These are phyloP conservation scores for Teunomyces gatunensis DNA, from an alignment of 805 yeast species.

Conservation along the genomic window DNA sequence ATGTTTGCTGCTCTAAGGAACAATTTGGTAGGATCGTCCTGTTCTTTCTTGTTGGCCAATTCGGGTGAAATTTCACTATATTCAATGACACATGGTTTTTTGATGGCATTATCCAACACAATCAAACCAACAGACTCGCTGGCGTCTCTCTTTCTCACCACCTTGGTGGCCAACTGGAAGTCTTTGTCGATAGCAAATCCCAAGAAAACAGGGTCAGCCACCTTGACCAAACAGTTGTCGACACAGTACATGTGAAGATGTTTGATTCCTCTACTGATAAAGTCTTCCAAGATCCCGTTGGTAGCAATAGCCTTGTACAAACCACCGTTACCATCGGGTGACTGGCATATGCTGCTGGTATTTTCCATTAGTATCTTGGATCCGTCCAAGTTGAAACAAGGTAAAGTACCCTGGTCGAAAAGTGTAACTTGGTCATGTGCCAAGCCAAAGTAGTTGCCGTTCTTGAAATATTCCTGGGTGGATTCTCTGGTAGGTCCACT, in stretches of 20 bases:
- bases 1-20: constrained; percentile 92
- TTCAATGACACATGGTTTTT: constrained; percentile 87
- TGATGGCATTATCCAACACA: constrained; percentile 56
- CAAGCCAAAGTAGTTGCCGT: constrained; percentile 72
- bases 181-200: constrained; percentile 75
- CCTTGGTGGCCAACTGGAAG: constrained; percentile 85
- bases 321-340: constrained; percentile 99
- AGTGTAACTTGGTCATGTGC: constrained; percentile 57
- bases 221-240: constrained; percentile 86
- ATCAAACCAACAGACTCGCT: constrained; percentile 89
- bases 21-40: constrained; percentile 49
- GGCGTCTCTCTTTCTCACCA: constrained; percentile 88
- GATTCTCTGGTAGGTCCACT: constrained; percentile 77
- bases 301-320: constrained; percentile 77
- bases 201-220: constrained; percentile 87
- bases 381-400: constrained; percentile 78
- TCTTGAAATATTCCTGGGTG: constrained; percentile 69
- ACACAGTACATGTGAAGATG: constrained; percentile 97
- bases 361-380: constrained; percentile 62
- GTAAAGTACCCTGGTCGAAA: constrained; percentile 93
- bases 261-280: constrained; percentile 63
- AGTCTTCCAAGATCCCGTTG: constrained; percentile 65
- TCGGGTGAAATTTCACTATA: constrained; percentile 84
- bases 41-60: constrained; percentile 64
- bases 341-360: constrained; percentile 58